These are phyloP conservation scores for Candida saitoana DNA, from an alignment of 805 yeast species.

Conservation along the genomic window DNA sequence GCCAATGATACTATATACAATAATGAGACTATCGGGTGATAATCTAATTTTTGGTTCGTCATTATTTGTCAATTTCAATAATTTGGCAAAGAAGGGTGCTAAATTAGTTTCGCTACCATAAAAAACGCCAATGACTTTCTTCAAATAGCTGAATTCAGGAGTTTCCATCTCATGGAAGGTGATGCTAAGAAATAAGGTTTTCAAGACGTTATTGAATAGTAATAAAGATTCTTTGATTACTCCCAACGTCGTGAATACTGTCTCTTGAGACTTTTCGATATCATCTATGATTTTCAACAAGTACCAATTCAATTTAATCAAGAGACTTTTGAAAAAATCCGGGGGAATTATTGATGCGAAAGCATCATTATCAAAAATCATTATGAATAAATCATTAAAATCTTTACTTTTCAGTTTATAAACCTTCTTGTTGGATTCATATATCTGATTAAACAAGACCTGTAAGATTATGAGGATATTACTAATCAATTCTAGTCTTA, in stretches of 20 bases:
- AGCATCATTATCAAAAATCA: not conserved
- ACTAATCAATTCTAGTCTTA: constrained; percentile 18
- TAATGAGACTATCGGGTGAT: constrained; percentile 25
- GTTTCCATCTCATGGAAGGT: constrained; percentile 11
- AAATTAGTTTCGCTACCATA: constrained; percentile 18
- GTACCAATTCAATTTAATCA: constrained; percentile 15
- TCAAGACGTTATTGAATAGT: constrained; percentile 23
- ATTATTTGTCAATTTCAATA: constrained; percentile 15
- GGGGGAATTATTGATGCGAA: not conserved
- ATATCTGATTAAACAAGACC: constrained; percentile 16
- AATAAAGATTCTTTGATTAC: constrained; percentile 24
- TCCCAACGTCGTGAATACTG: constrained; percentile 12
- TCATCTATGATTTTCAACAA: constrained; percentile 14
- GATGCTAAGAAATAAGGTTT: constrained; percentile 15
- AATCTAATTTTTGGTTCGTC: constrained; percentile 18
- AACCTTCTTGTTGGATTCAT: constrained; percentile 1
- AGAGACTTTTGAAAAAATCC: constrained; percentile 8
- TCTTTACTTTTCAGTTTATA: not conserved
- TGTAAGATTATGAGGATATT: constrained; percentile 21
- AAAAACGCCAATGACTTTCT: constrained; percentile 21
- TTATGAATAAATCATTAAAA: not conserved
- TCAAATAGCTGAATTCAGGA: constrained; percentile 16
- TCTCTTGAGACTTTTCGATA: constrained; percentile 8
- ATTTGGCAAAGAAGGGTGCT: constrained; percentile 13
- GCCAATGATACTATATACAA: constrained; percentile 21